Evolutionary conservation across 352 stramenopile species (phyloP).

Genomic region (Phytophthora ohioensis): DNA sequence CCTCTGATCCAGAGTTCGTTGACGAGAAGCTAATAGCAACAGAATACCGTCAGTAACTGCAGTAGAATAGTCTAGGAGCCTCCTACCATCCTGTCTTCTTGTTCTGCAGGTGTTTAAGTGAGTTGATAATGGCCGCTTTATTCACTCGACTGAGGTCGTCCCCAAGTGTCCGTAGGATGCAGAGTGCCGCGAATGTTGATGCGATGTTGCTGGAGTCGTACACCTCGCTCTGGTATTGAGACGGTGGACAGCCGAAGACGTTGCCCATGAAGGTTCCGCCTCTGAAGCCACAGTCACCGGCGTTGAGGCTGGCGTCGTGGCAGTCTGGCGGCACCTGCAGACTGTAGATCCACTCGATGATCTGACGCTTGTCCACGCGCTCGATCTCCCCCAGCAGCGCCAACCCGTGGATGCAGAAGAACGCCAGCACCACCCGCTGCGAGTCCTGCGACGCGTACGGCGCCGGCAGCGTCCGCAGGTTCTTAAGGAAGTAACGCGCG

Average conservation of each 20-base stretch:
- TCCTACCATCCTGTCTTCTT: conserved; percentile 69
- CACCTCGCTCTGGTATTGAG: conserved; percentile 66
- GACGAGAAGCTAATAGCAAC: conserved; percentile 70
- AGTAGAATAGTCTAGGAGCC: neutral
- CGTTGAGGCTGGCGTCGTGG: conserved; percentile 71
- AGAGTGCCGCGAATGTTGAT: conserved; percentile 85
- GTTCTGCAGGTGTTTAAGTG: conserved; percentile 81
- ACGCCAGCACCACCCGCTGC: conserved; percentile 84
- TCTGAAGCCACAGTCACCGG: conserved; percentile 78
- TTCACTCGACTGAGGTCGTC: conserved; percentile 85
- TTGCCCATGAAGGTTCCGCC: conserved; percentile 75
- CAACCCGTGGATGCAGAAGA: conserved; percentile 88
- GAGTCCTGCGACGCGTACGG: conserved; percentile 85
- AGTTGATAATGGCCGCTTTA: conserved; percentile 67
- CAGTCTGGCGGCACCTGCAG: conserved; percentile 82
- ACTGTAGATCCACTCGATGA: conserved; percentile 90
- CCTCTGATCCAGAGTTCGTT: conserved; percentile 72
- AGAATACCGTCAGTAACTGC: conserved; percentile 2
- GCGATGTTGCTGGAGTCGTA: conserved; percentile 90
- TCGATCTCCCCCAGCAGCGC: conserved; percentile 83
- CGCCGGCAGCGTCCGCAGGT: conserved; percentile 71
- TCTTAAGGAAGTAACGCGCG: conserved; percentile 82
- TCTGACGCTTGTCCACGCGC: conserved; percentile 66
- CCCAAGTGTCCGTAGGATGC: conserved; percentile 86
- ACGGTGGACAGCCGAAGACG: conserved; percentile 52